These are phyloP conservation scores for Cryptococcus sp. DNA, from an alignment of 1,284 basidiomycete species.

Conservation along the genomic window DNA sequence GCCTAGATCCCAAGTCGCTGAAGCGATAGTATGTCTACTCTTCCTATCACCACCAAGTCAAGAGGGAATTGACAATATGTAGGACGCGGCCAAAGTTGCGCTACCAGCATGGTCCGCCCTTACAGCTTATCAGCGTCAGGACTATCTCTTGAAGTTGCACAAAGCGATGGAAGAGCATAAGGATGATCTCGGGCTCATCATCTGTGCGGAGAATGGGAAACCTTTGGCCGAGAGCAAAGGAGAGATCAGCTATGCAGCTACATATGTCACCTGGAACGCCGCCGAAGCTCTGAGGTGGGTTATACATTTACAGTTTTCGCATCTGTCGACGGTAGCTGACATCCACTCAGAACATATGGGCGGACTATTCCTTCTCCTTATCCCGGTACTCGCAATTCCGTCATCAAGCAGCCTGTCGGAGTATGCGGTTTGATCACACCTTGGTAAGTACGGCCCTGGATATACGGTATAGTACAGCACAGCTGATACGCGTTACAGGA, in stretches of 20 bases:
- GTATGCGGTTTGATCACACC: conserved; percentile 51
- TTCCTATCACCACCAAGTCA: neutral
- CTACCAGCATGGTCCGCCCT: conserved; percentile 11
- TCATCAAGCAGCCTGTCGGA: conserved; percentile 91
- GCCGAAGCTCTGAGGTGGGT: conserved; percentile 18
- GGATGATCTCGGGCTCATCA: conserved; percentile 78
- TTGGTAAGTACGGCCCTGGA: conserved; percentile 20
- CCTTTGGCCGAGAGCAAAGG: conserved; percentile 75
- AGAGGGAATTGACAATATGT: neutral
- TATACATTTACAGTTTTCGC: conserved; percentile 26
- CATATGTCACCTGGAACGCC: conserved; percentile 72
- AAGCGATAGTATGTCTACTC: conserved; percentile 10
- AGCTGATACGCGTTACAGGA: conserved; percentile 52
- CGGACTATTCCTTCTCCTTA: conserved; percentile 79
- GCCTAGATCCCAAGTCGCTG: conserved; percentile 14
- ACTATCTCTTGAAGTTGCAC: conserved; percentile 72
- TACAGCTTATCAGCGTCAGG: conserved; percentile 59
- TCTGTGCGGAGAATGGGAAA: conserved; percentile 91
- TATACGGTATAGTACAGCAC: conserved; percentile 1
- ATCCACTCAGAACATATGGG: conserved; percentile 50
- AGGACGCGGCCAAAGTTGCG: conserved; percentile 16
- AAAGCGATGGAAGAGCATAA: conserved; percentile 72
- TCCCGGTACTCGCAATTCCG: conserved; percentile 74
- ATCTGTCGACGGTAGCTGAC: neutral
- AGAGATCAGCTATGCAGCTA: conserved; percentile 75